These are phyloP conservation scores for Entonaema liquescens DNA, from an alignment of 495 filamentous ascomycete genomes.

Conservation along the genomic window DNA sequence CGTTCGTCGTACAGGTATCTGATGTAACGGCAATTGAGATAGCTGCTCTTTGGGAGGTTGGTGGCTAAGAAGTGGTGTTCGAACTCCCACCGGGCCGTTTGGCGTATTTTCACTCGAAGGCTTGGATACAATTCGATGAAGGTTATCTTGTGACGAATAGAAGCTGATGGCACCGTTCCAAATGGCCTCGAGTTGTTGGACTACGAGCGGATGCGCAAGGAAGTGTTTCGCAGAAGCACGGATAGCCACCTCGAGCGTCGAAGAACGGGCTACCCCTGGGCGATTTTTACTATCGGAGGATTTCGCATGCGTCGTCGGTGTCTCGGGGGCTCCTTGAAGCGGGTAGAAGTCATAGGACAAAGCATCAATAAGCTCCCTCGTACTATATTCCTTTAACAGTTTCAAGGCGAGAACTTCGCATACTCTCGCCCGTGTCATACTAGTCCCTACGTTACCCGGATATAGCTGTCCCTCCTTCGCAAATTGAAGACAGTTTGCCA, in stretches of 20 bases:
- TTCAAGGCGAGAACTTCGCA: conserved; percentile 93
- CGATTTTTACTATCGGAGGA: conserved; percentile 44
- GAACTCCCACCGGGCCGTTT: conserved; percentile 41
- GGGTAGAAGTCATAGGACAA: conserved; percentile 95
- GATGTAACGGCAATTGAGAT: conserved; percentile 44
- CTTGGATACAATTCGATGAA: conserved; percentile 66
- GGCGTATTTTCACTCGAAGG: conserved; percentile 28
- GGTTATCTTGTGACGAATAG: conserved; percentile 81
- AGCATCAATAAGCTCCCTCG: conserved; percentile 87
- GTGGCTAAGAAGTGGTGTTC: conserved; percentile 55
- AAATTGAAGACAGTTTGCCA: conserved; percentile 95
- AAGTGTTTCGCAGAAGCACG: conserved; percentile 89
- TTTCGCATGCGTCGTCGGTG: conserved; percentile 50
- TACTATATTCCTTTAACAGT: conserved; percentile 85
- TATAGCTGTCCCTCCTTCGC: conserved; percentile 82
- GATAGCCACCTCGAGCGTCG: conserved; percentile 90
- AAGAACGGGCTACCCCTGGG: conserved; percentile 74
- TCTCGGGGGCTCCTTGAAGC: conserved; percentile 74
- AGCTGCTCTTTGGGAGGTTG: conserved; percentile 52
- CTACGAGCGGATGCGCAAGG: conserved; percentile 85
- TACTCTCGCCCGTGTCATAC: conserved; percentile 82
- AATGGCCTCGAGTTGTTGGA: conserved; percentile 92
- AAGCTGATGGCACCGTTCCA: conserved; percentile 96
- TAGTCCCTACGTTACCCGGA: conserved; percentile 82
- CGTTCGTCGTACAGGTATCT: conserved; percentile 67